Evolutionary conservation across 2,329 filamentous ascomycete genomes (phyloP).

Genomic region (Cytospora leucostoma): DNA sequence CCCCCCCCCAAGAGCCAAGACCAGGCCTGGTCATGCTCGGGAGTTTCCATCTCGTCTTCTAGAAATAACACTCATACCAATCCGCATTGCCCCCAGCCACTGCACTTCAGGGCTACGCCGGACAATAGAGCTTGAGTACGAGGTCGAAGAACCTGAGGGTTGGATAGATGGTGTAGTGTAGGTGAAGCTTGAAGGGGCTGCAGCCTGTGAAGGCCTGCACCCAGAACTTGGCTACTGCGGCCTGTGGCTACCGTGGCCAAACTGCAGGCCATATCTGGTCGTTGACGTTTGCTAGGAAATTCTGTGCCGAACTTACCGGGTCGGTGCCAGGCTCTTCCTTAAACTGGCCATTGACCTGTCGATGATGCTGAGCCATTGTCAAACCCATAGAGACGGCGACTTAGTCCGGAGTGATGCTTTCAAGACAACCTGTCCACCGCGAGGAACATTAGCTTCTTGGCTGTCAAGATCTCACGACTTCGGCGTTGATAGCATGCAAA

Average conservation of each 20-base stretch:
- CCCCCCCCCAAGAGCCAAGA: conserved; percentile 40
- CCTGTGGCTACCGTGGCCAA: conserved; percentile 15
- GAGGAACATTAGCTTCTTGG: conserved; percentile 21
- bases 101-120: conserved; percentile 7
- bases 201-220: not conserved
- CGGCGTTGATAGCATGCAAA: not conserved
- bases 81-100: not conserved
- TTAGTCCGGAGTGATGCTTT: conserved; percentile 24
- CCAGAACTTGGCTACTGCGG: not conserved
- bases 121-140: conserved; percentile 7
- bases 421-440: conserved; percentile 13
- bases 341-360: conserved; percentile 44
- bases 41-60: conserved; percentile 45
- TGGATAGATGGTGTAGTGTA: not conserved
- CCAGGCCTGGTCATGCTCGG: conserved; percentile 48
- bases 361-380: conserved; percentile 48
- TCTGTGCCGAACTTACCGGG: conserved; percentile 40
- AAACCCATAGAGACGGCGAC: conserved; percentile 40
- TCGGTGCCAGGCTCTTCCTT: conserved; percentile 46
- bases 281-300: conserved; percentile 19
- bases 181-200: too few species aligned
- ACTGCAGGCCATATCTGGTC: not conserved
- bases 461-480: not conserved
- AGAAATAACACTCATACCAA: conserved; percentile 41
- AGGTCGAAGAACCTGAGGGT: not conserved